phyloP scores from a whole-genome alignment of 2,329 filamentous ascomycete species.

The Xylaria polymorpha region DNA sequence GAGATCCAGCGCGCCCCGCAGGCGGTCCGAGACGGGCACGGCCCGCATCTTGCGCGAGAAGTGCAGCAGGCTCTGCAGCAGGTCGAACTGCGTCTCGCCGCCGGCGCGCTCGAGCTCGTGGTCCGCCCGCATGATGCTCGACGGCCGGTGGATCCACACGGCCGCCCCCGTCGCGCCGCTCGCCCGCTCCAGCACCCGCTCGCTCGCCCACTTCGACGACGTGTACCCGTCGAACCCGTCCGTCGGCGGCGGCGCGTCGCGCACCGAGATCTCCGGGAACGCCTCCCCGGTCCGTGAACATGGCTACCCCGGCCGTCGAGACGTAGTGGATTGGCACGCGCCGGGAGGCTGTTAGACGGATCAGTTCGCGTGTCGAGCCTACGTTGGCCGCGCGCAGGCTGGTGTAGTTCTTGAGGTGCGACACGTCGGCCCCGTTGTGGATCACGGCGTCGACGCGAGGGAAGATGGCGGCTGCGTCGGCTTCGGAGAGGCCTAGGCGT shows the following conservation, averaged over 20 bases:
- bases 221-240: too few relatives aligned
- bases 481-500: neutral
- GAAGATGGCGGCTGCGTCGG: neutral
- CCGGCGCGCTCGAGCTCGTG: too few relatives aligned
- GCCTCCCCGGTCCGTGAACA: too few relatives aligned
- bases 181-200: too few relatives aligned
- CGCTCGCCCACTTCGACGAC: too few relatives aligned
- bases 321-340: neutral
- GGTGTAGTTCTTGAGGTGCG: neutral
- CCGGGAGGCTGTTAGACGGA: neutral
- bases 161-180: too few relatives aligned
- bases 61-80: neutral
- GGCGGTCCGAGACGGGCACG: neutral
- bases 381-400: too few relatives aligned
- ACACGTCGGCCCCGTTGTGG: slow-evolving; percentile 8
- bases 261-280: too few relatives aligned
- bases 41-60: neutral
- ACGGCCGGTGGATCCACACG: neutral
- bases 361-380: neutral
- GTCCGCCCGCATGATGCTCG: neutral
- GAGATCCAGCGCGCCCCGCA: neutral
- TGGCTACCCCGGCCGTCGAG: neutral
- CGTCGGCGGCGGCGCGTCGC: too few relatives aligned
- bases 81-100: neutral
- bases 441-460: neutral